phyloP scores from a whole-genome alignment of 345 rosid genomes.

The Aethionema arabicum region DNA sequence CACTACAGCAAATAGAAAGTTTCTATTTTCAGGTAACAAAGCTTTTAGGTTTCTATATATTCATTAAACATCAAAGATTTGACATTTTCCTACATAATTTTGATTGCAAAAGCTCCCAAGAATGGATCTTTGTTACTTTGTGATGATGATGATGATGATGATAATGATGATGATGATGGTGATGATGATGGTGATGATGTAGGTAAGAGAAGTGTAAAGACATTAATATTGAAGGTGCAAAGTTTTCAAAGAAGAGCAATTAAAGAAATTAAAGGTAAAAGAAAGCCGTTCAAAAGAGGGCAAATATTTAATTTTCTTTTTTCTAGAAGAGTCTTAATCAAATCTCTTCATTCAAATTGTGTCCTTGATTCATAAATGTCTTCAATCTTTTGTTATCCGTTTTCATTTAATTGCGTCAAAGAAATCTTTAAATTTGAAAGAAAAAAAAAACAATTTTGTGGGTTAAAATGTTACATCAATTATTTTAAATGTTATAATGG shows the following conservation, averaged over 20 bases:
- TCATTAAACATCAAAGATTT: conserved; percentile 13
- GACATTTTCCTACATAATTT: conserved; percentile 19
- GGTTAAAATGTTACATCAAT: conserved; percentile 29
- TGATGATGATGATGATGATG: too few species aligned
- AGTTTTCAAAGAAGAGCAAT: conserved; percentile 29
- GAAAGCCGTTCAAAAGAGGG: conserved; percentile 36
- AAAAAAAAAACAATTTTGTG: neutral
- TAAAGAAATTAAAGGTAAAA: conserved; percentile 32
- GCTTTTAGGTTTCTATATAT: neutral
- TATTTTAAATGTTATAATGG: neutral
- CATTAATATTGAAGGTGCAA: conserved; percentile 27
- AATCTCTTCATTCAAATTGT: conserved; percentile 19
- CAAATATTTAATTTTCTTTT: conserved; percentile 24
- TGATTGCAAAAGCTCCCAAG: neutral
- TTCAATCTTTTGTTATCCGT: conserved; percentile 4
- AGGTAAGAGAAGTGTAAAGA: conserved; percentile 29
- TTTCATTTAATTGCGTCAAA: conserved; percentile 25
- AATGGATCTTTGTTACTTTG: too few species aligned
- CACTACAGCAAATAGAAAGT: conserved; percentile 7
- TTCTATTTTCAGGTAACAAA: conserved; percentile 22
- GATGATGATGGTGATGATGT: neutral
- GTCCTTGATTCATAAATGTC: conserved; percentile 32
- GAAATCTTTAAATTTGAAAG: conserved; percentile 3
- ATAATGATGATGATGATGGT: too few species aligned
- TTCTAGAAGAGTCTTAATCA: conserved; percentile 13